Evolutionary conservation across 1,284 basidiomycete genomes (phyloP), one percentile per base, ranked within the genome.

Genomic region (Neonothopanus nambi): DNA sequence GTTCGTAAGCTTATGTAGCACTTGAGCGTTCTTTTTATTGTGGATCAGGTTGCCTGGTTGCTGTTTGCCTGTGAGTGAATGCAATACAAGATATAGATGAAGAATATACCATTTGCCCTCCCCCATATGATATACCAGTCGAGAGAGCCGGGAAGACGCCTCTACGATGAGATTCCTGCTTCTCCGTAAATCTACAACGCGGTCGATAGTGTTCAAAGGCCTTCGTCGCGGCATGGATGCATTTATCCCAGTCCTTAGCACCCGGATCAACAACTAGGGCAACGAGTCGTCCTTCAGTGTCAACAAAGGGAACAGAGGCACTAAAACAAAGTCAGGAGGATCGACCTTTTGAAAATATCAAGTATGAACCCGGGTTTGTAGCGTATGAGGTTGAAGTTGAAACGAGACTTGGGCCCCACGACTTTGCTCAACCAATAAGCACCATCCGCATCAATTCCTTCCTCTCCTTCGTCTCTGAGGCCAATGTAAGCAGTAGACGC

Each of bases 101-200:
- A 30, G n/a, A 33, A 47, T 30, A 21, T 39, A 57, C 56, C 41
- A 21, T 38, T 28, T 51, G 48, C 2, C 56, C 56, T 2, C 39
- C 44, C n/a, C 53, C 56, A 37, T 44, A 55, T 2, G 52, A 46
- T 15, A 57, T 43, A 3, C 57, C 54, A 12, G 23, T 18, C 9
- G 35, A 18, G 3, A 52, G 17, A 5, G 38, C 54, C 3, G 21
- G 24, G 26, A 58, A 58, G 5, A 15, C 17, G 4, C 57, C 57
- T 5, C 54, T 23, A n/a, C 49, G 49, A 30, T 58, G 48, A 2
- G 6, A 9, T 13, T 28, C 9, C 13, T 33, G 26, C 23, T 39
- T 18, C 2, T 5, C 24, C 26, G 33, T 39, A 33, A 47, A 46
- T 13, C 5, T 12, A 12, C 13, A 2, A 8, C 28, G 18, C 17